Evolutionary conservation across 2,329 filamentous ascomycete genomes (phyloP), one percentile per base, ranked within the genome.

Genomic region (Hypoxylon sp.): DNA sequence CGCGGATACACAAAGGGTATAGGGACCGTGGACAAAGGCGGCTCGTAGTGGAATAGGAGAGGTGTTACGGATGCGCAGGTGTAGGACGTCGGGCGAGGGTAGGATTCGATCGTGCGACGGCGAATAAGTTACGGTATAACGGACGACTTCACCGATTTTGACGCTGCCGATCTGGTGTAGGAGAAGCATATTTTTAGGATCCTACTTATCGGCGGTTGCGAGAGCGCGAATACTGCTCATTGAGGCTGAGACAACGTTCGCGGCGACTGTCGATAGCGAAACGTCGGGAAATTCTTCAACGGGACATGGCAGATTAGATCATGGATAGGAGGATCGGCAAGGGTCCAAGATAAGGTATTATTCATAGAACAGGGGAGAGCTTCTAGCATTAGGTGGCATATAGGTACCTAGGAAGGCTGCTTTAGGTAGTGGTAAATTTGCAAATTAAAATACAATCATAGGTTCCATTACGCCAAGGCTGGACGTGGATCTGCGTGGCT

Each of bases 21-120:
- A 99, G 0, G 96, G 96, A 0, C 96, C 96, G 81, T 98, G 96
- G 60, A 99, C 91, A 79, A 98, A 99, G 63, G 96, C 96, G 60
- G 96, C 96, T 77, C 96, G 93, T 42, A 98, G 85, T 14, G 96
- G 93, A 71, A 97, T 93, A 64, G 93, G 92, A 42, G 92, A 96
- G 8, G 93, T 95, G 81, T 99, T 99, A 79, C 93, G 95, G 79
- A 99, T 90, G 74, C 93, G 94, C 50, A 99, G 88, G 81, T 93
- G 89, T 40, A 99, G 89, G 74, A 90, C 86, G 72, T 91, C 85
- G 30, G 95, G 95, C 3, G 93, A 91, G 3, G 96, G 96, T 2
- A 97, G 87, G 77, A 98, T 97, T 73, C 93, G 93, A 81, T 98
- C 96, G 76, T 90, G 87, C 42, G 91, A 91, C 3, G 96, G 96